phyloP scores from a whole-genome alignment of 768 basidiomycete species.

The Russula earlei region DNA sequence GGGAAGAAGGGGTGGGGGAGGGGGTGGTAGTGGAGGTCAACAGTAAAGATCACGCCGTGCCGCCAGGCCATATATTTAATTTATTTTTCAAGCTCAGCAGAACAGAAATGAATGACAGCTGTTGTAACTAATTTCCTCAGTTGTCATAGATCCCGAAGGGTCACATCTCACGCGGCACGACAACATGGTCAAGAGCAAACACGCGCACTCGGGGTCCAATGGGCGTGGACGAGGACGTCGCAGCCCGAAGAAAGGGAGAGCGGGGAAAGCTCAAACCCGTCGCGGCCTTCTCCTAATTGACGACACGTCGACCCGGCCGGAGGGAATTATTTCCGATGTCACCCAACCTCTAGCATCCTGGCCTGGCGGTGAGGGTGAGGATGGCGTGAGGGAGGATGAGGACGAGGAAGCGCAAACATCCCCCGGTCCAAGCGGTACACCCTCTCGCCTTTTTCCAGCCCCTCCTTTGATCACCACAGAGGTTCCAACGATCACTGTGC shows the following conservation, averaged over 20 bases:
- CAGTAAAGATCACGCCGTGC: neutral
- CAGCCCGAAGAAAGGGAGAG: neutral
- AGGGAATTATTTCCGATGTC: conserved; percentile 44
- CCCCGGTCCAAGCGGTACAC: neutral
- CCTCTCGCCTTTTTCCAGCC: neutral
- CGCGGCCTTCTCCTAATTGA: neutral
- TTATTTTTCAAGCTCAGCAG: conserved; percentile 14
- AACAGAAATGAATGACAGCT: too few species aligned
- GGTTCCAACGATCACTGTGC: conserved; percentile 39
- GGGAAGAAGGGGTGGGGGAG: neutral
- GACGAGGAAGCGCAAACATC: neutral
- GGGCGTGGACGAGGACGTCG: neutral
- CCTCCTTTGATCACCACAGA: neutral
- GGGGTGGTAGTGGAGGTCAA: neutral
- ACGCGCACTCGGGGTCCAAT: neutral
- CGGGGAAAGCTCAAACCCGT: conserved; percentile 1
- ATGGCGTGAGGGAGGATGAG: too few species aligned
- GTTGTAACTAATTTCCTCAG: neutral
- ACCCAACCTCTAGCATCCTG: conserved; percentile 3
- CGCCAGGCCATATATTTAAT: neutral
- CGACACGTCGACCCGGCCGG: conserved; percentile 34
- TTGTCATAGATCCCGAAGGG: neutral
- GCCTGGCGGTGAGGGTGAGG: conserved; percentile 23
- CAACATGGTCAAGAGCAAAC: conserved; percentile 13
- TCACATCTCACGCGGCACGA: neutral